A percentile compares a stretch with the other conserved stretches of the same genome.
Conservation (phyloP, 108 stramenopile genomes). For the Pseudonitzschia delicatissima region DNA sequence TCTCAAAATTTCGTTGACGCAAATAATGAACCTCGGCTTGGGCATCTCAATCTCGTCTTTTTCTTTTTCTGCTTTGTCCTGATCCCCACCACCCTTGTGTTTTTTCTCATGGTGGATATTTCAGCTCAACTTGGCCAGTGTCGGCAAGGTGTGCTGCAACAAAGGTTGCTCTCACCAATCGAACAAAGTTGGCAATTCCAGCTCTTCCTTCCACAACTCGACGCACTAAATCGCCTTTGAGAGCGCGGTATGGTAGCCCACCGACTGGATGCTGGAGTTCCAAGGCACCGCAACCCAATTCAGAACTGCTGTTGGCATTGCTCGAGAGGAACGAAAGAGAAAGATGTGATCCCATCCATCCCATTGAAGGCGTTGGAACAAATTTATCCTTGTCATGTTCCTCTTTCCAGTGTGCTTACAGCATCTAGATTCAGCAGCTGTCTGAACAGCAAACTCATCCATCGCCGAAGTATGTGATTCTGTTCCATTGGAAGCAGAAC, state of each 20-base stretch:
- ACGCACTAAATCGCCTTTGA: slow-evolving; percentile 66
- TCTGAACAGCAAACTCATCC: slow-evolving; percentile 78
- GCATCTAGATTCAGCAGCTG: slow-evolving; percentile 69
- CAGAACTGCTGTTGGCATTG: slow-evolving; percentile 73
- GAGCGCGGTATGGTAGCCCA: slow-evolving; percentile 68
- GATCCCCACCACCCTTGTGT: slow-evolving; percentile 6
- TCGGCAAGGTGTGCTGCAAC: slow-evolving; percentile 75
- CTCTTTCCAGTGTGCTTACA: slow-evolving; percentile 68
- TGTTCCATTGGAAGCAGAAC: slow-evolving; percentile 81
- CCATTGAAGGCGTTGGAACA: slow-evolving; percentile 71
- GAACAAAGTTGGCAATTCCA: slow-evolving; percentile 70
- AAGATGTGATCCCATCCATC: slow-evolving; percentile 81
- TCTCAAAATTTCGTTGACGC: slow-evolving; percentile 80
- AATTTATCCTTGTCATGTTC: slow-evolving; percentile 46
- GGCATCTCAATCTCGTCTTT: slow-evolving; percentile 25
- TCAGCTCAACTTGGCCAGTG: slow-evolving; percentile 52
- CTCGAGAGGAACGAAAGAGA: slow-evolving; percentile 73
- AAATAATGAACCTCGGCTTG: slow-evolving; percentile 67
- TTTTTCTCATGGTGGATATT: slow-evolving; percentile 34
- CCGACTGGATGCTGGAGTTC: slow-evolving; percentile 81
- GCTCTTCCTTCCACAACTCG: slow-evolving; percentile 67
- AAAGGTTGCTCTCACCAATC: slow-evolving; percentile 76
- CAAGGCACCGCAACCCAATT: slow-evolving; percentile 81
- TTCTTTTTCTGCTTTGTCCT: slow-evolving; percentile 11
- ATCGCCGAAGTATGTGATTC: slow-evolving; percentile 81